Base-by-base conservation (phyloP, 2,329 filamentous ascomycete species). In the Clathrospora elynae region DNA sequence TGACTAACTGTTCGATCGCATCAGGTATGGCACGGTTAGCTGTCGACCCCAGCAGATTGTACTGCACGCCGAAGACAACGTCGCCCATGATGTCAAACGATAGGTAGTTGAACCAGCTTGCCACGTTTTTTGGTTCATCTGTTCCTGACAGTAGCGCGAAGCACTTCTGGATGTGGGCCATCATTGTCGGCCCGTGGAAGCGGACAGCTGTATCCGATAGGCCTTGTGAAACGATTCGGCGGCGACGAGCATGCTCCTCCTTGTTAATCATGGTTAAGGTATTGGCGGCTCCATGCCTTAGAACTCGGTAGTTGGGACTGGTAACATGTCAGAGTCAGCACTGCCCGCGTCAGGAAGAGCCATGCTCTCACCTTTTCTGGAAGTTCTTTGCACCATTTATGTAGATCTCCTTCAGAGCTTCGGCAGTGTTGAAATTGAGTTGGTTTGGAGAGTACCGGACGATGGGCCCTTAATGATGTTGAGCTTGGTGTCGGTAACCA, bases 111-210 rank as follows among this genome's bases (percentile, higher is more conserved):
- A 59, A 49, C 57, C 67, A 70, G 13, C 64, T 51, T 4, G 66
- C 62, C 62, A 77, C 71, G 38, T 77, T 68, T 25, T 65, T 51
- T 10, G 68, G 14, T 10, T 38, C 17, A 12, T n/a, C n/a, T n/a
- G n/a, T n/a, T n/a, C n/a, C 31, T 23, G 18, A 22, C n/a, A 33
- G 19, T 22, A 33, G 18, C 5, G 31, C 31, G 12, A 22, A 26
- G 23, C 22, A 35, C 23, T 35, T 26, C 23, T 35, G 22, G 11
- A 35, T 35, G 23, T 33, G 31, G 18, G 18, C 18, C 18, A 33
- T 8, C n/a, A 33, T n/a, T 12, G 18, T 22, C 3, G 35, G 31
- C 22, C 44, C 46, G 29, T 26, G 38, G 14, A 19, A 26, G n/a
- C 24, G 39, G 5, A 39, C 20, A n/a, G 38, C 26, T 12, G 34